Percentiles rank a stretch among this genome's conserved stretches.
Conservation (phyloP, 1,139 yeast species). For the Nakaseomyces nivariensis region DNA sequence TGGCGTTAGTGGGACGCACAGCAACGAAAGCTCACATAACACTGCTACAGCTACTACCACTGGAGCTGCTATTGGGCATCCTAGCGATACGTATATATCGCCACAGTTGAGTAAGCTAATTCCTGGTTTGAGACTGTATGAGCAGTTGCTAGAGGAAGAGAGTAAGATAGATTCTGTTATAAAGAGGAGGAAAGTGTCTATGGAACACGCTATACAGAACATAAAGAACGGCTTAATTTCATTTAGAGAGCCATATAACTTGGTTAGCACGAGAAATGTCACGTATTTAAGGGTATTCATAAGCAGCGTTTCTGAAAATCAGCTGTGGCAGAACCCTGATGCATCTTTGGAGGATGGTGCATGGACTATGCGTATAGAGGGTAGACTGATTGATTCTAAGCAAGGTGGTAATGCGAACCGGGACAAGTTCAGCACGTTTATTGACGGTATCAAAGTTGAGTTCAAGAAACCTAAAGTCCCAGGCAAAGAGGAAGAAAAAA, state of each 20-base stretch:
- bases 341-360: constrained; percentile 23
- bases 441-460: constrained; percentile 79
- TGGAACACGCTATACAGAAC: constrained; percentile 52
- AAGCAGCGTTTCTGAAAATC: constrained; percentile 75
- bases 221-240: background rate
- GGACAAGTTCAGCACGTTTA: constrained; percentile 64
- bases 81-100: constrained; percentile 1
- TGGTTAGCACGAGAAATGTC: constrained; percentile 35
- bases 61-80: background rate
- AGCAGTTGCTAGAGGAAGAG: constrained; percentile 68
- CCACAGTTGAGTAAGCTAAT: constrained; percentile 45
- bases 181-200: constrained; percentile 73
- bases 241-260: constrained; percentile 10
- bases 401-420: constrained; percentile 34
- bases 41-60: background rate
- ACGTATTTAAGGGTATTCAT: constrained; percentile 68
- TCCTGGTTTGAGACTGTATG: constrained; percentile 67
- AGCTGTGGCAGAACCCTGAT: constrained; percentile 67
- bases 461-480: constrained; percentile 32
- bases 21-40: background rate
- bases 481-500: constrained; percentile 14
- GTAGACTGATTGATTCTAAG: constrained; percentile 51
- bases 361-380: constrained; percentile 88
- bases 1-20: background rate
- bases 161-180: constrained; percentile 68